Percentiles rank a stretch among this genome's conserved stretches.
Conservation (phyloP, 768 basidiomycete species). For the Suillus hirtellus region DNA sequence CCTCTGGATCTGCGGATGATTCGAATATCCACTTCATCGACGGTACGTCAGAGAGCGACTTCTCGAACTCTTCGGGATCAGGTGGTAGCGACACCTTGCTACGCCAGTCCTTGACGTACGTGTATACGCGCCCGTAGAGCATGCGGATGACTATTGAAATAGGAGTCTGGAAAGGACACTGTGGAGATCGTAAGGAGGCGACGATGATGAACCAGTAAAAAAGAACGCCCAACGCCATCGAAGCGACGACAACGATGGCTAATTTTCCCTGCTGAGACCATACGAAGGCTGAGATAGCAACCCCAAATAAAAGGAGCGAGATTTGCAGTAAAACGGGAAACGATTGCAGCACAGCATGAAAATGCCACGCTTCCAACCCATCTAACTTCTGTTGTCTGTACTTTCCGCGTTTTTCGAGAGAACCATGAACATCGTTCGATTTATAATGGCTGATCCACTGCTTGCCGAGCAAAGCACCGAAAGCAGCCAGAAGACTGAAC, state of each 20-base stretch:
- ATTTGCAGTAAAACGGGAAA: constrained; percentile 13
- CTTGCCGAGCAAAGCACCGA: constrained; percentile 21
- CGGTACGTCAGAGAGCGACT: not conserved
- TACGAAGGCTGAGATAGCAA: constrained; percentile 7
- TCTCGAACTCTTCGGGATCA: not conserved
- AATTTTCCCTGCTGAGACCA: constrained; percentile 1
- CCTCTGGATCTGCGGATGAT: constrained; percentile 20
- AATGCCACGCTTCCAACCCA: constrained; percentile 1
- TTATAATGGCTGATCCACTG: constrained; percentile 18
- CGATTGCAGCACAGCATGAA: constrained; percentile 4
- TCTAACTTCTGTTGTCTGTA: constrained; percentile 5
- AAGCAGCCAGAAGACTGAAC: constrained; percentile 23
- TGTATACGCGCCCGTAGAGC: not conserved
- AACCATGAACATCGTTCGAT: constrained; percentile 14
- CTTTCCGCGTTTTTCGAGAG: constrained; percentile 8
- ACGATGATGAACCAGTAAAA: constrained; percentile 1
- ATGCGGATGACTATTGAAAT: not conserved
- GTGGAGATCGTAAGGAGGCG: not conserved
- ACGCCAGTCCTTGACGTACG: not conserved
- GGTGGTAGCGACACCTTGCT: no score
- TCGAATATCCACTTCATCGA: constrained; percentile 22
- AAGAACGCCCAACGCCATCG: not conserved
- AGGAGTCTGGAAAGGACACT: constrained; percentile 8
- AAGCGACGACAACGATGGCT: constrained; percentile 1
- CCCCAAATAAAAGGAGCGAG: constrained; percentile 10